Percentiles rank a stretch among this genome's conserved stretches.
Conservation (phyloP, 257 asterid genomes). For the Paraleonurus japonicus region DNA sequence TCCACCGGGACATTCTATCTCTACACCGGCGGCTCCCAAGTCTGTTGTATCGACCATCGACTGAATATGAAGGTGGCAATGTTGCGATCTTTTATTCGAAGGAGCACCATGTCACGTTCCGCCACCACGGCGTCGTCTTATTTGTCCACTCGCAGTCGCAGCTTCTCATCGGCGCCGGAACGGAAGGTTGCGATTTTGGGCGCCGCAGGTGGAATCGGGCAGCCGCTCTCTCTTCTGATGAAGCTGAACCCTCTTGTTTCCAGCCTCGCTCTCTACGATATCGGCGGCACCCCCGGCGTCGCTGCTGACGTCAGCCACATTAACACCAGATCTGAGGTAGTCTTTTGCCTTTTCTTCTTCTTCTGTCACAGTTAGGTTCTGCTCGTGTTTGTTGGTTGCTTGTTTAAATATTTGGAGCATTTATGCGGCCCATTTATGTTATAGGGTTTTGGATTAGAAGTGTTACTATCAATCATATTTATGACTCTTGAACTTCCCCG, state of each 20-base stretch:
- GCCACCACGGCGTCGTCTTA: conserved; percentile 39
- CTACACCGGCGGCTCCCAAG: not conserved
- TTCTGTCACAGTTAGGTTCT: not conserved
- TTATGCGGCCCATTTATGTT: not conserved
- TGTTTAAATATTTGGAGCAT: not conserved
- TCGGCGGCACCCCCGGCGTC: conserved; percentile 90
- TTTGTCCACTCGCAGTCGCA: conserved; percentile 31
- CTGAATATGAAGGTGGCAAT: conserved; percentile 46
- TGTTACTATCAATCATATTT: not conserved
- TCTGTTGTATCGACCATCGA: not conserved
- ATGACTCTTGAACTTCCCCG: not conserved
- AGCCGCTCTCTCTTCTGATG: conserved; percentile 83
- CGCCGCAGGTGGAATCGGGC: conserved; percentile 97
- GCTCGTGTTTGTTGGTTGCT: not conserved
- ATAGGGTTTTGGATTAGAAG: not conserved
- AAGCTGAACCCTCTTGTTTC: conserved; percentile 86
- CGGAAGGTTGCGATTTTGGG: conserved; percentile 81
- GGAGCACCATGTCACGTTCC: conserved; percentile 24
- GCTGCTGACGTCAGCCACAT: conserved; percentile 95
- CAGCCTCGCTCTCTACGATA: conserved; percentile 73
- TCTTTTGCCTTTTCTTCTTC: conserved; percentile 1
- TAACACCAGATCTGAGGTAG: conserved; percentile 83
- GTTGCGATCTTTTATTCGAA: conserved; percentile 58
- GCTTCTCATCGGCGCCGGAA: conserved; percentile 64
- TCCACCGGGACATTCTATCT: not conserved